Percentiles rank a stretch among this genome's conserved stretches.
Evolutionary conservation across 805 yeast genomes (phyloP).

Genomic region (Grigorovia transvaalensis): DNA sequence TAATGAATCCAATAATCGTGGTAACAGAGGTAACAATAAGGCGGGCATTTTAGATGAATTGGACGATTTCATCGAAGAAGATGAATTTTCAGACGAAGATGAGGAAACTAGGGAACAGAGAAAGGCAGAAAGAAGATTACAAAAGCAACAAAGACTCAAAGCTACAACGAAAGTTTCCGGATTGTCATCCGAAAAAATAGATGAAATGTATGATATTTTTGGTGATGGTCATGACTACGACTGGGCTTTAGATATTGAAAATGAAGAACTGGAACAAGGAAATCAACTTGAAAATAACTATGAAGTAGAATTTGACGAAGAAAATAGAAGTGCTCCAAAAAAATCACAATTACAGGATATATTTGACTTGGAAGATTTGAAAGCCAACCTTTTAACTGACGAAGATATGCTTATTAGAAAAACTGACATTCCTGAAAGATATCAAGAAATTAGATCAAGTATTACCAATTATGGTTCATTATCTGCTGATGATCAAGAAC

Average conservation of each 20-base stretch:
- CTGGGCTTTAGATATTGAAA: slow-evolving; percentile 82
- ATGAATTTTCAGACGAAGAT: slow-evolving; percentile 83
- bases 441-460: slow-evolving; percentile 58
- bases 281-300: slow-evolving; percentile 9
- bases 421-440: slow-evolving; percentile 87
- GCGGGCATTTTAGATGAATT: slow-evolving; percentile 59
- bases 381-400: slow-evolving; percentile 83
- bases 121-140: slow-evolving; percentile 22
- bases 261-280: slow-evolving; percentile 35
- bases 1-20: slow-evolving; percentile 14
- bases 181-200: slow-evolving; percentile 80
- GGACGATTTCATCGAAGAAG: slow-evolving; percentile 96
- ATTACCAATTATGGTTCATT: slow-evolving; percentile 57
- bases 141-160: slow-evolving; percentile 36
- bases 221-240: slow-evolving; percentile 97
- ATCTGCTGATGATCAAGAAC: slow-evolving; percentile 53
- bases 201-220: slow-evolving; percentile 87
- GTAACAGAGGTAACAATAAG: slow-evolving; percentile 22
- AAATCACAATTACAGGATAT: slow-evolving; percentile 62
- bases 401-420: slow-evolving; percentile 81
- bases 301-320: slow-evolving; percentile 29
- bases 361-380: slow-evolving; percentile 87
- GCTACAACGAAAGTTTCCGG: slow-evolving; percentile 49
- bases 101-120: slow-evolving; percentile 38
- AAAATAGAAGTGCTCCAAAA: slow-evolving; percentile 22